Evolutionary conservation across 1,284 basidiomycete genomes (phyloP).

Genomic region (Puccinia hordei): DNA sequence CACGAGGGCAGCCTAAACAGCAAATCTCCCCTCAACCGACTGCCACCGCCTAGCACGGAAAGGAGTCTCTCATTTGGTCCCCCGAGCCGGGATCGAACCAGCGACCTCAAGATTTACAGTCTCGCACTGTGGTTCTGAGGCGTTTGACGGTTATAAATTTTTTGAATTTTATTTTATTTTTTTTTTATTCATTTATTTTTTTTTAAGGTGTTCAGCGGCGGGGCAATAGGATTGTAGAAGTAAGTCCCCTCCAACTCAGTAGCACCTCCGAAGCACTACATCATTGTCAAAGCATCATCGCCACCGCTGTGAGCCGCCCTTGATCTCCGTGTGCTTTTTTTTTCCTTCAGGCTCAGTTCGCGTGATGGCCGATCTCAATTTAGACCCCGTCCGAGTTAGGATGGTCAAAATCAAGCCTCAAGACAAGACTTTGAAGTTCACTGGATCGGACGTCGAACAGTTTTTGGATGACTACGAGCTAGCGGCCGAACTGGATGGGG

Average conservation of each 20-base stretch:
- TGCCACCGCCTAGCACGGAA: background rate
- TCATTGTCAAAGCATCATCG: background rate
- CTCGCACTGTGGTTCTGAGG: background rate
- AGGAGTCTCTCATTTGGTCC: constrained; percentile 8
- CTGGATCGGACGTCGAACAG: too few species aligned
- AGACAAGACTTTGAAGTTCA: background rate
- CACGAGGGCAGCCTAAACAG: background rate
- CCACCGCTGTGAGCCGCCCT: background rate
- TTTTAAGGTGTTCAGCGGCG: background rate
- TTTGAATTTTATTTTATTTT: background rate
- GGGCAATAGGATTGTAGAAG: background rate
- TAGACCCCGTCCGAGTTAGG: too few species aligned
- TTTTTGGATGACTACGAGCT: too few species aligned
- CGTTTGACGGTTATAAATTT: background rate
- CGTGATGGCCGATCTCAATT: too few species aligned
- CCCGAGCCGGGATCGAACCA: background rate
- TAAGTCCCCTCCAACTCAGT: background rate
- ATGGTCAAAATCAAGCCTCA: too few species aligned
- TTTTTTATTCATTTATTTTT: background rate
- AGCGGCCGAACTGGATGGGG: too few species aligned
- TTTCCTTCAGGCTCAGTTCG: too few species aligned
- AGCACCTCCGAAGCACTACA: background rate
- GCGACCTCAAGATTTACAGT: constrained; percentile 2
- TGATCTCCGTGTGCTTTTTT: background rate
- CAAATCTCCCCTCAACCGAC: background rate